Evolutionary conservation across 1,284 basidiomycete genomes (phyloP).

Genomic region (Schizophyllum commune): DNA sequence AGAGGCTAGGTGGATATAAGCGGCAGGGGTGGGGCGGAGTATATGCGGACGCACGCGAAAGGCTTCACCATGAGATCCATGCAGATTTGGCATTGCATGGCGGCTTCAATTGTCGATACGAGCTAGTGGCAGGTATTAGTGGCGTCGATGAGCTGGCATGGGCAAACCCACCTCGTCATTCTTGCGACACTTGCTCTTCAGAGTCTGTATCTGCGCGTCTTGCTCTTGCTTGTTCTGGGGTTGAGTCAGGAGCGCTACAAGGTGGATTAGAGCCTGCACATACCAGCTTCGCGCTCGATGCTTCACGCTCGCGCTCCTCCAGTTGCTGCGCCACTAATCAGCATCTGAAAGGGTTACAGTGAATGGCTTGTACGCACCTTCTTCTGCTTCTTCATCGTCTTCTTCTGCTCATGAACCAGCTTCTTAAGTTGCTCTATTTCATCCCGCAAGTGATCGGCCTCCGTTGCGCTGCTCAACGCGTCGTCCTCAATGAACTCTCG

Average conservation of each 20-base stretch:
- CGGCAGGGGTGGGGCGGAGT: background rate
- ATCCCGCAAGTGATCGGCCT: slow-evolving; percentile 41
- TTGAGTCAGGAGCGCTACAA: background rate
- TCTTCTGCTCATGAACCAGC: slow-evolving; percentile 41
- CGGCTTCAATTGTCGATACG: slow-evolving; percentile 44
- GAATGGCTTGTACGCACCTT: slow-evolving; percentile 34
- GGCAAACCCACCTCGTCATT: slow-evolving; percentile 42
- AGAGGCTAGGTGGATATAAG: slow-evolving; percentile 33
- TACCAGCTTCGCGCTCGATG: slow-evolving; percentile 27
- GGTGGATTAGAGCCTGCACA: slow-evolving; percentile 3
- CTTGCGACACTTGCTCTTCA: slow-evolving; percentile 41
- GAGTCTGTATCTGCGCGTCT: slow-evolving; percentile 34
- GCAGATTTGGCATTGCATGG: slow-evolving; percentile 66
- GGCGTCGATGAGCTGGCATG: background rate
- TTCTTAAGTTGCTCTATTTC: slow-evolving; percentile 38
- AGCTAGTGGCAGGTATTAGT: slow-evolving; percentile 30
- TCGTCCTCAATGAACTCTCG: background rate
- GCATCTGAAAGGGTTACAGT: background rate
- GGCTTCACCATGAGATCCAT: slow-evolving; percentile 60
- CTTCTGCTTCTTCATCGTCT: slow-evolving; percentile 43
- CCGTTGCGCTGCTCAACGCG: slow-evolving; percentile 19
- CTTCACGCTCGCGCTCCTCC: slow-evolving; percentile 38
- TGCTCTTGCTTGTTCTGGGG: slow-evolving; percentile 43
- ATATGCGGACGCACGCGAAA: slow-evolving; percentile 43
- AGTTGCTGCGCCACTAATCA: slow-evolving; percentile 26